Conservation (phyloP, 257 asterid species). For the Solanum clarkiae region DNA sequence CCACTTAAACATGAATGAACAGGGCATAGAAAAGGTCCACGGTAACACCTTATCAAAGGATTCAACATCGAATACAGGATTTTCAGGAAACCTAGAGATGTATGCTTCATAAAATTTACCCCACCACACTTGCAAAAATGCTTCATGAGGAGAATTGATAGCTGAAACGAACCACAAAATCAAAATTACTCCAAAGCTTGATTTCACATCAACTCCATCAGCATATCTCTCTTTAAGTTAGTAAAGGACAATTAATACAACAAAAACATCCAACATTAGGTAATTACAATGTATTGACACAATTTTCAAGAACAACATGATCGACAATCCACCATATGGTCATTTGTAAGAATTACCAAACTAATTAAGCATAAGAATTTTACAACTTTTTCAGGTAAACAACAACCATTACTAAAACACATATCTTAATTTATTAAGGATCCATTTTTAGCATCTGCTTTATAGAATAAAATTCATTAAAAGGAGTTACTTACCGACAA, state of each 20-base stretch:
- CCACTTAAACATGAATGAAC: not conserved
- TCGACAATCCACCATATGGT: not conserved
- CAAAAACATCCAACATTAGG: not conserved
- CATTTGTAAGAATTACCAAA: not conserved
- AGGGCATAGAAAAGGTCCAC: not conserved
- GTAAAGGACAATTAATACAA: not conserved
- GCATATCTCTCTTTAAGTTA: not conserved
- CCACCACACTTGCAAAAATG: slow-evolving; percentile 25
- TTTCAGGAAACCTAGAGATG: not conserved
- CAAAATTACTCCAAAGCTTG: not conserved
- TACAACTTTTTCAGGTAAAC: not conserved
- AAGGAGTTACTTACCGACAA: slow-evolving; percentile 13
- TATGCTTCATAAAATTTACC: slow-evolving; percentile 6
- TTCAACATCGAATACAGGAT: not conserved
- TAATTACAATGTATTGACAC: not conserved
- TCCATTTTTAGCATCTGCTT: not conserved
- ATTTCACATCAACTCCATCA: not conserved
- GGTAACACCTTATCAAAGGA: slow-evolving; percentile 19
- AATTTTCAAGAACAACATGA: not conserved
- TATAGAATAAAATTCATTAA: not conserved
- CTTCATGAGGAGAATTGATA: slow-evolving; percentile 5
- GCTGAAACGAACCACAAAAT: not conserved
- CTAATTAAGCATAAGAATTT: not conserved
- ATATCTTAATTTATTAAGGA: not conserved
- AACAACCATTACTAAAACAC: not conserved